Base-by-base conservation (phyloP, 225 moss, liverwort and hornwort species). In the Straminergon stramineum region DNA sequence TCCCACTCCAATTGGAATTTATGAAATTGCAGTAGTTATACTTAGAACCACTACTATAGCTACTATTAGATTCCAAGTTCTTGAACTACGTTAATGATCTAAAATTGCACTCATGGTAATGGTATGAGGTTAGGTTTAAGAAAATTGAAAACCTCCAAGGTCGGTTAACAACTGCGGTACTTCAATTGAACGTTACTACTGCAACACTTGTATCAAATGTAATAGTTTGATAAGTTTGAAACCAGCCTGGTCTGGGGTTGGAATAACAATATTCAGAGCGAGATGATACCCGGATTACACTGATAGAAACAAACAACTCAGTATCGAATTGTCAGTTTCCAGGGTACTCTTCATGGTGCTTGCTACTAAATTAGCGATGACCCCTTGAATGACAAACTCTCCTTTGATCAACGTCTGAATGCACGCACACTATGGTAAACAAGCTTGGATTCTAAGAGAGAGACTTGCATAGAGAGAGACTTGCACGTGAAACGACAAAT, bases 121-220 rank as follows among this genome's bases (percentile, higher is more conserved):
- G 75, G 4, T 48, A 31, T 7, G 16, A 30, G 31, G 11, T 18
- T 1, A 18, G 0, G 11, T 74, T 74, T 45, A 45, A 6, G 11
- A 74, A 45, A 74, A 45, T 30, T 17, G 11, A 30, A 30, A 74
- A 45, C 74, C 30, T 45, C 6, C 5, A 26, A 71, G 3, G 41
- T 71, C 3, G 0, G 0, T 71, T 41, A 24, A 39, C 13, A 13
- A 71, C 26, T 0, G 0, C 0, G 1, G 15, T 15, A 41, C 26
- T 17, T 48, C 31, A 48, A 48, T 48, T 18, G 11, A 48, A 48
- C 31, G 48, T 48, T 75, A 48, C 11, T 48, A 30, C 2, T 48
- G 7, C 30, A 48, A 18, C 48, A 30, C 45, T 30, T 75, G 4
- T 7, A 45, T 3, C 10, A 48, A 30, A 45, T 6, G 10, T 28